Conservation (phyloP, 2,329 filamentous ascomycete species). For the Aureobasidium sp. region DNA sequence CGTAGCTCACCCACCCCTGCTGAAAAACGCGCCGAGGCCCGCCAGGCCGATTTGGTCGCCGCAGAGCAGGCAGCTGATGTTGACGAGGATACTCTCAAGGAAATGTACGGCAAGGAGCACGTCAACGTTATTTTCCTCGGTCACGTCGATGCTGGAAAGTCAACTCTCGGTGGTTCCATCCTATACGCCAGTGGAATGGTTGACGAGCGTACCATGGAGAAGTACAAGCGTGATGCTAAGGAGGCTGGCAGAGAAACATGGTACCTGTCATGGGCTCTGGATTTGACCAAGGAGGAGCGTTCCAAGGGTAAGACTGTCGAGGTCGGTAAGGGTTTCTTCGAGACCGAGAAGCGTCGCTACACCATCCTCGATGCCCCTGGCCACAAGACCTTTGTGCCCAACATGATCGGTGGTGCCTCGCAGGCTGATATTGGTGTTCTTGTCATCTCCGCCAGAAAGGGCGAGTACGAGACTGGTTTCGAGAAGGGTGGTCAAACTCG, state of each 20-base stretch:
- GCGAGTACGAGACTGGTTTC: conserved; percentile 98
- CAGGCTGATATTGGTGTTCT: conserved; percentile 91
- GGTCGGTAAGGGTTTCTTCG: conserved; percentile 90
- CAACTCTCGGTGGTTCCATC: conserved; percentile 87
- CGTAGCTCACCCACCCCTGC: conserved; percentile 64
- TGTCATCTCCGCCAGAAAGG: conserved; percentile 93
- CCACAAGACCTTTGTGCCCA: conserved; percentile 96
- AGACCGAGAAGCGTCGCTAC: conserved; percentile 93
- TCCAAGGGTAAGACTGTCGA: conserved; percentile 97
- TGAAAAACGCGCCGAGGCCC: conserved; percentile 41
- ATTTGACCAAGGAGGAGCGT: conserved; percentile 93
- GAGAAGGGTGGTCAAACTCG: conserved; percentile 93
- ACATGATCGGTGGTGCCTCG: conserved; percentile 74
- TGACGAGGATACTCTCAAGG: conserved; percentile 77
- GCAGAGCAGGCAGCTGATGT: conserved; percentile 73
- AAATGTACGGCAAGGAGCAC: conserved; percentile 91
- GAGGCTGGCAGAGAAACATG: conserved; percentile 94
- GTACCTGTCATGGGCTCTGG: conserved; percentile 98
- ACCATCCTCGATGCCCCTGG: conserved; percentile 94
- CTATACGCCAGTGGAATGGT: conserved; percentile 96
- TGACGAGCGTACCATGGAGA: conserved; percentile 96
- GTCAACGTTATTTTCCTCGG: conserved; percentile 97
- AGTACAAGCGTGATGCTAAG: conserved; percentile 95
- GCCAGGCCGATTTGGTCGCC: conserved; percentile 73
- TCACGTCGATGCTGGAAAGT: conserved; percentile 97